Conservation (phyloP, 1,139 yeast genomes). For the Suhomyces guaymorum region DNA sequence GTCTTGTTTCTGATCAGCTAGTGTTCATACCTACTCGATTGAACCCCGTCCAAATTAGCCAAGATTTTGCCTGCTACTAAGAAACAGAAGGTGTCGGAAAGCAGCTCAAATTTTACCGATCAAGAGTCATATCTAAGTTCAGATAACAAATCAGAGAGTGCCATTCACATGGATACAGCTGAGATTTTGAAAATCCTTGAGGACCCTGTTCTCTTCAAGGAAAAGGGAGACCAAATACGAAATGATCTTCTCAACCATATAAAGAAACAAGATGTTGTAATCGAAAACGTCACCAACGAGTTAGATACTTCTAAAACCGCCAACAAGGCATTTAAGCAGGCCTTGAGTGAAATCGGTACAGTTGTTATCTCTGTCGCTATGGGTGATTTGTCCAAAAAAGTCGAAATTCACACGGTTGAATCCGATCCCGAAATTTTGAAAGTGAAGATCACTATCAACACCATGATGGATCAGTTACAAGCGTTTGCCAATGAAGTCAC, state of each 20-base stretch:
- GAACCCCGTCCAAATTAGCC: slow-evolving; percentile 7
- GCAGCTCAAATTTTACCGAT: neutral
- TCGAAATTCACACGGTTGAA: slow-evolving; percentile 69
- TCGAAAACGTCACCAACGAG: slow-evolving; percentile 35
- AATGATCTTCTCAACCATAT: slow-evolving; percentile 33
- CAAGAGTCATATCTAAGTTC: too few relatives aligned
- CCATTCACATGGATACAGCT: slow-evolving; percentile 29
- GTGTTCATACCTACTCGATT: too few relatives aligned
- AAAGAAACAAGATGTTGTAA: slow-evolving; percentile 33
- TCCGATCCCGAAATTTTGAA: slow-evolving; percentile 73
- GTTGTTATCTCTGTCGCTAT: slow-evolving; percentile 82
- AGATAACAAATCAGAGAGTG: too few relatives aligned
- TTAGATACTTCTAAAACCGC: slow-evolving; percentile 60
- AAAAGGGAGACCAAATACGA: slow-evolving; percentile 35
- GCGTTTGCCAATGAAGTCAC: slow-evolving; percentile 82
- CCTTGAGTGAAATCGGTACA: slow-evolving; percentile 75
- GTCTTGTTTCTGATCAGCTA: too few relatives aligned
- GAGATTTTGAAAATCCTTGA: slow-evolving; percentile 37
- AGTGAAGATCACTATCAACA: slow-evolving; percentile 78
- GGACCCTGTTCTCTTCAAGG: slow-evolving; percentile 40
- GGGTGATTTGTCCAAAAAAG: slow-evolving; percentile 82
- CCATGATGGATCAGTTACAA: slow-evolving; percentile 86
- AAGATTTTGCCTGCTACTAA: slow-evolving; percentile 14
- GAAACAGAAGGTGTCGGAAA: slow-evolving; percentile 12
- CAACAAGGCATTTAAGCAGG: slow-evolving; percentile 74